A percentile compares a stretch with the other conserved stretches of the same genome.
Conservation (phyloP, 805 yeast species). For the Clavispora carvajalis region DNA sequence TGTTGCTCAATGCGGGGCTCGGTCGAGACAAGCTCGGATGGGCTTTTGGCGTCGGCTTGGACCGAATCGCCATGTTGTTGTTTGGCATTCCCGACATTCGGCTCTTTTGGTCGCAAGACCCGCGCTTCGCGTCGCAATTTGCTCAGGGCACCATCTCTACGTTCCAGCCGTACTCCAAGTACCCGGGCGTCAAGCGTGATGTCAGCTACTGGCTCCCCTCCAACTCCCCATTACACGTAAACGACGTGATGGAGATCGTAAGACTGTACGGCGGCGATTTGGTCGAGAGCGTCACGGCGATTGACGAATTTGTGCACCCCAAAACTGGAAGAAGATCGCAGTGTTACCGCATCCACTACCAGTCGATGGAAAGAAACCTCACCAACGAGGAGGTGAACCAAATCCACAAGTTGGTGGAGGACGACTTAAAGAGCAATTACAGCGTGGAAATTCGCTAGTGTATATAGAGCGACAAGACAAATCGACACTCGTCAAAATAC, state of each 20-base stretch:
- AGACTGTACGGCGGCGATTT: slow-evolving; percentile 80
- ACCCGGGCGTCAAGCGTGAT: slow-evolving; percentile 82
- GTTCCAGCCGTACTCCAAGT: slow-evolving; percentile 85
- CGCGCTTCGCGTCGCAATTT: slow-evolving; percentile 73
- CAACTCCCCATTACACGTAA: slow-evolving; percentile 55
- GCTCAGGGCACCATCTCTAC: slow-evolving; percentile 55
- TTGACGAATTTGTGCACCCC: slow-evolving; percentile 84
- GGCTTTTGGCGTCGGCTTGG: slow-evolving; percentile 97
- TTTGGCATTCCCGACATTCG: slow-evolving; percentile 96
- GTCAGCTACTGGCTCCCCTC: slow-evolving; percentile 85
- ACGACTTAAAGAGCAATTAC: slow-evolving; percentile 46
- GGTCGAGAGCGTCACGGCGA: slow-evolving; percentile 75
- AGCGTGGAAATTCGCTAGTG: slow-evolving; percentile 49
- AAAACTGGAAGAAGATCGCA: slow-evolving; percentile 71
- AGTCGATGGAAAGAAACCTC: slow-evolving; percentile 90
- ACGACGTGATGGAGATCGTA: slow-evolving; percentile 91
- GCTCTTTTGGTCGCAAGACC: slow-evolving; percentile 84
- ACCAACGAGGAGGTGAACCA: slow-evolving; percentile 80
- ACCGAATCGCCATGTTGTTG: slow-evolving; percentile 90
- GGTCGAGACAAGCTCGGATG: slow-evolving; percentile 67
- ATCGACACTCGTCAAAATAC: no score
- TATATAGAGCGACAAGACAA: no score
- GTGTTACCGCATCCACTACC: slow-evolving; percentile 88
- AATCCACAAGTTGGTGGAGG: slow-evolving; percentile 62
- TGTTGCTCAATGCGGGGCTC: slow-evolving; percentile 67